A percentile compares a stretch with the other conserved stretches of the same genome.
phyloP scores from a whole-genome alignment of 768 basidiomycete genomes.

The Porphyrellus cyaneotinctus region DNA sequence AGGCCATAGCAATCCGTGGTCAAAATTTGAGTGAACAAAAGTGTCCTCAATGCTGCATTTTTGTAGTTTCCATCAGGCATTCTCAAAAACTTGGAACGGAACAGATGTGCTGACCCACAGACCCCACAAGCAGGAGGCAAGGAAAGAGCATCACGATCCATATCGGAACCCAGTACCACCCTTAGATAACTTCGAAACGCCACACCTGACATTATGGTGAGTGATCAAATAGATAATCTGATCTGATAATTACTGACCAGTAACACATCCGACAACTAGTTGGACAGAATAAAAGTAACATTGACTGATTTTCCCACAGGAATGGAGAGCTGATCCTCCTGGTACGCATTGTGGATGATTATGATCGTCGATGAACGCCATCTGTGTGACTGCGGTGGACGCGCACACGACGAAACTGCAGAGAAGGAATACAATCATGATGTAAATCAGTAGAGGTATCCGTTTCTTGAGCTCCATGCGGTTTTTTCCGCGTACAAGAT shows the following conservation, averaged over 20 bases:
- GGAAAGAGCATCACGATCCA: constrained; percentile 12
- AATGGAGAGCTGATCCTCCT: constrained; percentile 19
- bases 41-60: constrained; percentile 2
- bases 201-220: constrained; percentile 7
- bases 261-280: constrained; percentile 17
- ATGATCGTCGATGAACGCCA: constrained; percentile 31
- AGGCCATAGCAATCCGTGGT: constrained; percentile 9
- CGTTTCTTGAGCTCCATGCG: constrained; percentile 4
- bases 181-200: constrained; percentile 19
- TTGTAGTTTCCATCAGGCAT: not conserved
- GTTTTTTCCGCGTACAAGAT: constrained; percentile 1
- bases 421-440: constrained; percentile 2
- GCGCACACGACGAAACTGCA: constrained; percentile 16
- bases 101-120: not conserved
- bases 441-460: constrained; percentile 4
- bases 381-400: constrained; percentile 20
- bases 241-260: constrained; percentile 9
- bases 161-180: not conserved
- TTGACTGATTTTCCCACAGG: constrained; percentile 15
- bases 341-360: no score
- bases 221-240: not conserved
- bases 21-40: constrained; percentile 11
- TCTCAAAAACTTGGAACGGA: not conserved
- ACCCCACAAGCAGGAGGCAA: constrained; percentile 7
- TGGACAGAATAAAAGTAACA: constrained; percentile 1